These are phyloP conservation scores for Colletotrichum eleusines DNA, from an alignment of 2,329 filamentous ascomycete species.

Conservation along the genomic window DNA sequence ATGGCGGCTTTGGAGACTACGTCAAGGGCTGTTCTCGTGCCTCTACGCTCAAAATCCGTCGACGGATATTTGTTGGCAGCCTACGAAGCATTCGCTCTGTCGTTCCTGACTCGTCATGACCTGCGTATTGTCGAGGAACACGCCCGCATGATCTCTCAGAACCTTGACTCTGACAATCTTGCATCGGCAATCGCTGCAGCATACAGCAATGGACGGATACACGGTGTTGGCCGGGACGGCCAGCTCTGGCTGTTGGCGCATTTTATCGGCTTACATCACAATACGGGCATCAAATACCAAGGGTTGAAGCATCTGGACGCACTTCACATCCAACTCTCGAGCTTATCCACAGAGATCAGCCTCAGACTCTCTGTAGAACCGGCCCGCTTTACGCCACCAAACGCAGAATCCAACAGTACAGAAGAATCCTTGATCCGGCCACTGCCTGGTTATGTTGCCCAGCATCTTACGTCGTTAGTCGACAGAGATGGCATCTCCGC, in stretches of 20 bases:
- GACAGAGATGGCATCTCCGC: constrained; percentile 80
- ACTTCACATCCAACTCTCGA: constrained; percentile 66
- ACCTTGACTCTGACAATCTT: constrained; percentile 56
- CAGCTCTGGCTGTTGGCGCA: constrained; percentile 76
- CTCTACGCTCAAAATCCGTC: constrained; percentile 37
- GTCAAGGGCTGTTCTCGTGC: constrained; percentile 43
- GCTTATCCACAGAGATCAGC: constrained; percentile 64
- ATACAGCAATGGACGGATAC: constrained; percentile 47
- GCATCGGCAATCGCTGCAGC: constrained; percentile 56
- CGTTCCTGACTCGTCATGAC: constrained; percentile 53
- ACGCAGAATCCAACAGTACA: constrained; percentile 25
- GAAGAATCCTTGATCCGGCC: constrained; percentile 49
- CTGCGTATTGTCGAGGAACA: constrained; percentile 58
- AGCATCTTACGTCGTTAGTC: constrained; percentile 77
- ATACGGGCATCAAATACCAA: constrained; percentile 50
- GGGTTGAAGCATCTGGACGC: constrained; percentile 61
- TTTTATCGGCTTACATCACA: constrained; percentile 69
- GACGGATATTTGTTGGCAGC: constrained; percentile 41
- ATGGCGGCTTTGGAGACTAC: constrained; percentile 38
- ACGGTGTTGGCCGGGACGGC: constrained; percentile 51
- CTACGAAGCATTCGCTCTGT: constrained; percentile 54
- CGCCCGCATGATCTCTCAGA: constrained; percentile 51
- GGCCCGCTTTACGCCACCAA: constrained; percentile 20
- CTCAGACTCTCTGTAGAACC: constrained; percentile 53
- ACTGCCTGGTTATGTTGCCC: constrained; percentile 69